Conservation (phyloP, 2,329 filamentous ascomycete genomes). For the Tolypocladium sp. region DNA sequence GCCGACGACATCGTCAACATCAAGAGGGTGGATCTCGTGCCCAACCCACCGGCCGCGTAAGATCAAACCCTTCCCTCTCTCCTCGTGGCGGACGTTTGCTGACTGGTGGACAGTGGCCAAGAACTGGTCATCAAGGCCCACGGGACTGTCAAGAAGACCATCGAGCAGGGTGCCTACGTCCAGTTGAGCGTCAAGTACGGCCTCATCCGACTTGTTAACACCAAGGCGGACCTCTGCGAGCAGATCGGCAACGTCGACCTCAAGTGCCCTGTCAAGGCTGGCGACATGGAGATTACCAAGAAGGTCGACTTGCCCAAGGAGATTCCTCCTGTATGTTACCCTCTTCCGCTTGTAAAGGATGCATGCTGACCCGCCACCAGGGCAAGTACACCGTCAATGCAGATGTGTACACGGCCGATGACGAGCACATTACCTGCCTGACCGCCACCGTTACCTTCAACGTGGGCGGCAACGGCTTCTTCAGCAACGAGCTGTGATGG, state of each 20-base stretch:
- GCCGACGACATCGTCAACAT: conserved; percentile 64
- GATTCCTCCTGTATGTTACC: conserved; percentile 71
- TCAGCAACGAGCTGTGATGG: conserved; percentile 31
- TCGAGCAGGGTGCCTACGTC: conserved; percentile 74
- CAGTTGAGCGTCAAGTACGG: conserved; percentile 86
- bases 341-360: neutral
- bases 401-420: conserved; percentile 69
- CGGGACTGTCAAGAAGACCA: conserved; percentile 62
- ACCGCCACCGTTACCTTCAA: conserved; percentile 63
- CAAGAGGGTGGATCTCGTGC: conserved; percentile 67
- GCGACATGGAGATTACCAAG: conserved; percentile 65
- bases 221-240: conserved; percentile 77
- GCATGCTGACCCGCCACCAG: conserved; percentile 32
- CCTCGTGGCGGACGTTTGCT: conserved; percentile 8
- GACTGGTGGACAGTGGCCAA: conserved; percentile 51
- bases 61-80: neutral
- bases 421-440: conserved; percentile 76
- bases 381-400: conserved; percentile 85
- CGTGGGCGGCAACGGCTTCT: conserved; percentile 22
- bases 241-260: conserved; percentile 82
- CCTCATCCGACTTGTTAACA: conserved; percentile 78
- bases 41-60: conserved; percentile 83
- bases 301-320: conserved; percentile 74
- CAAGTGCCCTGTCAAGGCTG: conserved; percentile 78
- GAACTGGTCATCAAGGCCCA: conserved; percentile 69